These are phyloP conservation scores for Pseudogymnoascus pannorum DNA, from an alignment of 2,329 filamentous ascomycete species.

Conservation along the genomic window DNA sequence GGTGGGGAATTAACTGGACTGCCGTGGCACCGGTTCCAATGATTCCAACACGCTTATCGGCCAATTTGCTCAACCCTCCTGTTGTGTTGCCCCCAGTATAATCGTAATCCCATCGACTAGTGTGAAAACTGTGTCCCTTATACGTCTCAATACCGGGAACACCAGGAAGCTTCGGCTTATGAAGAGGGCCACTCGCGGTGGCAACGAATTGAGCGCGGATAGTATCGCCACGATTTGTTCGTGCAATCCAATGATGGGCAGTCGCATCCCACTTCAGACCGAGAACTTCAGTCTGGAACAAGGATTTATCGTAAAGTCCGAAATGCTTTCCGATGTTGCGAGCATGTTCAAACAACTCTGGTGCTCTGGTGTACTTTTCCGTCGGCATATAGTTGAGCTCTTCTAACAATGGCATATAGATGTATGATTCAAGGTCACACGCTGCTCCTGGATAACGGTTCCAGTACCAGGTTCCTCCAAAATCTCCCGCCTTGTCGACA, in stretches of 20 bases:
- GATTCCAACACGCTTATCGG: slow-evolving; percentile 15
- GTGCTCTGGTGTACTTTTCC: slow-evolving; percentile 16
- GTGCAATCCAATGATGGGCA: slow-evolving; percentile 6
- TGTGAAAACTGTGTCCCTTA: slow-evolving; percentile 36
- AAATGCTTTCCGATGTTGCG: neutral
- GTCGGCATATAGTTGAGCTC: slow-evolving; percentile 52
- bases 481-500: slow-evolving; percentile 39
- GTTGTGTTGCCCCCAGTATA: slow-evolving; percentile 31
- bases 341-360: slow-evolving; percentile 1
- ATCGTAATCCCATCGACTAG: slow-evolving; percentile 35
- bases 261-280: slow-evolving; percentile 13
- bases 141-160: slow-evolving; percentile 33
- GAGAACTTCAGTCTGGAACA: slow-evolving; percentile 10
- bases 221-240: slow-evolving; percentile 1
- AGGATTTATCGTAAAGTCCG: neutral
- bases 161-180: slow-evolving; percentile 37
- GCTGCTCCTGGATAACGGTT: slow-evolving; percentile 40
- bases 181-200: slow-evolving; percentile 34
- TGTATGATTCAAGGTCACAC: slow-evolving; percentile 53
- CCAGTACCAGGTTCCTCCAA: slow-evolving; percentile 44
- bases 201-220: slow-evolving; percentile 32
- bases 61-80: slow-evolving; percentile 25
- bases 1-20: slow-evolving; percentile 25
- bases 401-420: slow-evolving; percentile 54
- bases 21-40: slow-evolving; percentile 19